Conservation (phyloP, 202 grass and related monocot species). For the Alloteropsis angusta region DNA sequence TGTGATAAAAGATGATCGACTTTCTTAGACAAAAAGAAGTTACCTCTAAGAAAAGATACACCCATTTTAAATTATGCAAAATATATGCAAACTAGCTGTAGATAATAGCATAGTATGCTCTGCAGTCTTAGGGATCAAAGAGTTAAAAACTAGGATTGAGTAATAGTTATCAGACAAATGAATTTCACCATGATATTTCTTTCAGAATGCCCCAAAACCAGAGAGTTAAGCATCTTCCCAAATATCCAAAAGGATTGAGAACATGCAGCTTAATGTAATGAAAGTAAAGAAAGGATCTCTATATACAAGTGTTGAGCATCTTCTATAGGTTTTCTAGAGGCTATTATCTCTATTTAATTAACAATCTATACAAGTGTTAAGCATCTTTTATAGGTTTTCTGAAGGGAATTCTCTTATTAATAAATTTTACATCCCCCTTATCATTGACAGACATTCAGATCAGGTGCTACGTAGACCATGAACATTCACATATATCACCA, state of each 20-base stretch:
- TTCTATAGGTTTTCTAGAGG: background rate
- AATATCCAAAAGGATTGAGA: constrained; percentile 1
- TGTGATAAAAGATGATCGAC: background rate
- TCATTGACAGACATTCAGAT: background rate
- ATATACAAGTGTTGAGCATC: background rate
- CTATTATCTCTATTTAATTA: background rate
- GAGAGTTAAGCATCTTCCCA: background rate
- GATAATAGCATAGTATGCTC: background rate
- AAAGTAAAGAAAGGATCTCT: background rate
- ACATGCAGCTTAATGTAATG: constrained; percentile 1
- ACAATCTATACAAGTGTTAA: background rate
- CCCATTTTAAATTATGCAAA: background rate
- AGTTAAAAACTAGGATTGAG: background rate
- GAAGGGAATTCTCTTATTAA: background rate
- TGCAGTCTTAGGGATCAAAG: background rate
- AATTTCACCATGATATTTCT: background rate
- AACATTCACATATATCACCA: background rate
- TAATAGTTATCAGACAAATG: background rate
- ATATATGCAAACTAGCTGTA: background rate
- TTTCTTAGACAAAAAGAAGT: background rate
- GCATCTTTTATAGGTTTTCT: background rate
- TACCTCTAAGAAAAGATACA: background rate
- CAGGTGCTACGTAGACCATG: background rate
- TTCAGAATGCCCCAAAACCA: background rate
- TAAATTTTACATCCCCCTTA: background rate